Evolutionary conservation across 2,329 filamentous ascomycete genomes (phyloP), one percentile per base, ranked within the genome.

Genomic region (Endocalyx cinctus): DNA sequence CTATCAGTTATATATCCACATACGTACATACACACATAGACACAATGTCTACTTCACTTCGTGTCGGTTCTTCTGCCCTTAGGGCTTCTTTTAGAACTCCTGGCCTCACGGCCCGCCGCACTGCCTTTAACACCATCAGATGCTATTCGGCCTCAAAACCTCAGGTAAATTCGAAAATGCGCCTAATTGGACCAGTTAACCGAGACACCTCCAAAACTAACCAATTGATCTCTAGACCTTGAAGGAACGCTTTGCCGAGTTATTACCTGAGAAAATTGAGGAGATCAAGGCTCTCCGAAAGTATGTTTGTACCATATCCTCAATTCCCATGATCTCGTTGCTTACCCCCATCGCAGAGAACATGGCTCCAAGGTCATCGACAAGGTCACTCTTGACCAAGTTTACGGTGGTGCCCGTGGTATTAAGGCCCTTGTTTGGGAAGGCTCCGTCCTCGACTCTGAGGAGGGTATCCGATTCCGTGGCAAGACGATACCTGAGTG

Each of bases 391-490:
- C 86, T 98, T 50, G 92, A 97, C 77, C 92, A 98, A 74, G 92
- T 95, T 63, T 98, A 97, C 67, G 92, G 92, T 65, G 92, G 92
- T 82, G 92, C 92, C 60, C 90, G 92, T 74, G 90, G 92, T 60
- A 94, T 98, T 74, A 98, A 97, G 81, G 84, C 83, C 54, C 83
- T 98, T 43, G 92, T 98, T 57, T 98, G 92, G 92, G 92, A 98
- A 73, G 84, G 90, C 56, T 98, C 92, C 58, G 92, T 98, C 55
- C 84, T 98, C 58, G 92, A 98, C 70, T 79, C 90, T 38, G 88
- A 97, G 76, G 92, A 98, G 79, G 92, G 92, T 72, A 98, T 98
- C 69, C 87, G 92, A 57, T 98, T 98, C 83, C 84, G 92, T 64
- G 92, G 92, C 74, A 92, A 90, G 79, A 98, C 92, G 51, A 98